Evolutionary conservation across 768 basidiomycete genomes (phyloP), one percentile per base, ranked within the genome.

Genomic region (Leucosporidium creatinivorum): DNA sequence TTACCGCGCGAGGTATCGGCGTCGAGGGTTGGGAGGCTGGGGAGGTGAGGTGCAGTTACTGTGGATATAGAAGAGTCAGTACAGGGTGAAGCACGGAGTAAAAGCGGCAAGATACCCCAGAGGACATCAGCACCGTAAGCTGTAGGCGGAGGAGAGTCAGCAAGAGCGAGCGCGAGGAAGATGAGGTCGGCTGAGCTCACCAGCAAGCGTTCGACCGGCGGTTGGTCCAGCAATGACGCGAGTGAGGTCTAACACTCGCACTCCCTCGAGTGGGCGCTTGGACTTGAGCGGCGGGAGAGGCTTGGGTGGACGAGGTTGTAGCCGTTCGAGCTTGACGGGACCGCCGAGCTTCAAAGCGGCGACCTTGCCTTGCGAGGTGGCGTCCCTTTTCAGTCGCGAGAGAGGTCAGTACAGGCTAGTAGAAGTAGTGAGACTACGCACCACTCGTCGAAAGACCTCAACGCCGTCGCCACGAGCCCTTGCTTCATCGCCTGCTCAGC

Each of bases 1-100:
- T 86, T 87, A 1, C 85, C 85, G 10, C 85, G 79, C 5, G 86
- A 85, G 0, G 85, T 86, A 58, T 86, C 85, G 17, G 79, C 70
- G 72, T 86, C 86, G 0, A 86, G 74, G 0, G 76, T 63, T 0
- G 85, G 85, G 3, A 85, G 76, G 0, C 80, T 75, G 0, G 85
- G 85, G 17, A 86, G 79, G 17, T 78, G 78, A 0, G 84, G 84
- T 0, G 85, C 85, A 17, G 85, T 85, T 44, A 86, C 74, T 31
- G 44, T 48, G 33, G 44, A 39, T 9, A 23, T 28, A 23, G 23
- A 49, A 19, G 36, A 10, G 18, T 39, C 23, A 30, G 50, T 8
- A 48, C 17, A 25, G 49, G 50, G 21, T 10, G 48, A 39, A 18
- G 19, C 23, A 26, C 10, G 26, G 5, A 1, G 10, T 25, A 6